Conservation (phyloP, 2,329 filamentous ascomycete species). For the Cladophialophora yegresii region DNA sequence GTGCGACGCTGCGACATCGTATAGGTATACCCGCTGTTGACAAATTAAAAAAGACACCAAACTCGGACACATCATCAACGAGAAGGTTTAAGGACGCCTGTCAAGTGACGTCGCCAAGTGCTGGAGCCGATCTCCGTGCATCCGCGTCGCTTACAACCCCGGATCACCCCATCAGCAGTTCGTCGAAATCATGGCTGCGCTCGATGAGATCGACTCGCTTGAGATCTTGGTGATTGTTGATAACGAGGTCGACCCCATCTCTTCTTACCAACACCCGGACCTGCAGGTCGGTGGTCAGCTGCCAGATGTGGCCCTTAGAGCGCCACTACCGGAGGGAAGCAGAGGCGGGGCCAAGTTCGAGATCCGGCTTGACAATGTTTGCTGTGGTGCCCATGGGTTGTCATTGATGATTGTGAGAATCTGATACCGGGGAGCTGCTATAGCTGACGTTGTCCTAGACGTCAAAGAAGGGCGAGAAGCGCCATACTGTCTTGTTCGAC, state of each 20-base stretch:
- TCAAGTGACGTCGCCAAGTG: background rate
- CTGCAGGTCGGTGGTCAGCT: conserved; percentile 50
- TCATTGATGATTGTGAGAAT: conserved; percentile 53
- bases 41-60: background rate
- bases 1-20: background rate
- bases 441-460: conserved; percentile 43
- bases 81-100: background rate
- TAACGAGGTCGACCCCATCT: conserved; percentile 59
- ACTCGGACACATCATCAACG: background rate
- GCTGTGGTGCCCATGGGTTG: conserved; percentile 58
- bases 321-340: conserved; percentile 40
- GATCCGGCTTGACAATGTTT: conserved; percentile 54
- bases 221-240: conserved; percentile 56
- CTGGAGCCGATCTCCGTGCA: too few species aligned
- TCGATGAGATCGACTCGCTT: conserved; percentile 50
- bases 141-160: background rate
- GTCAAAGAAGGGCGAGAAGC: conserved; percentile 48
- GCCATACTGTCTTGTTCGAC: conserved; percentile 56
- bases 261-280: conserved; percentile 48
- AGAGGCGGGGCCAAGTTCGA: conserved; percentile 51
- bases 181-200: conserved; percentile 23
- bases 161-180: background rate
- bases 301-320: conserved; percentile 46
- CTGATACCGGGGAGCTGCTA: background rate
- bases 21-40: background rate